Evolutionary conservation across 2,329 filamentous ascomycete species (phyloP).

Genomic region (Fusarium begoniae): DNA sequence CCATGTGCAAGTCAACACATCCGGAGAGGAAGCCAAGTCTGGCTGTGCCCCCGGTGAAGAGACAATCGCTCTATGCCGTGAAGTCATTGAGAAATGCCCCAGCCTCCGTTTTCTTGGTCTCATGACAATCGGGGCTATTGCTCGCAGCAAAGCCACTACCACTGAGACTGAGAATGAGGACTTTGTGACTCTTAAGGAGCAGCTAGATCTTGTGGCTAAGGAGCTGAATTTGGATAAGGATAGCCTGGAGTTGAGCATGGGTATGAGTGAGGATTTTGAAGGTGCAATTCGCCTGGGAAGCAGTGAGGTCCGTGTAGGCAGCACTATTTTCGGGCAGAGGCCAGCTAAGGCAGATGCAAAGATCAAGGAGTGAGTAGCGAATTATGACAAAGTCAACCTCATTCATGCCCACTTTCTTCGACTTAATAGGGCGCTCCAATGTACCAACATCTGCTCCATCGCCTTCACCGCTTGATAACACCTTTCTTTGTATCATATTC

Average conservation of each 20-base stretch:
- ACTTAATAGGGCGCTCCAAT: neutral
- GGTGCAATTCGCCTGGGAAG: slow-evolving; percentile 85
- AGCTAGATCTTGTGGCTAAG: slow-evolving; percentile 73
- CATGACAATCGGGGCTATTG: slow-evolving; percentile 98
- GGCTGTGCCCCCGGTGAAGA: slow-evolving; percentile 76
- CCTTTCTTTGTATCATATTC: neutral
- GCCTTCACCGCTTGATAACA: neutral
- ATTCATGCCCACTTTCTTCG: neutral
- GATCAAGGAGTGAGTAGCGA: slow-evolving; percentile 58
- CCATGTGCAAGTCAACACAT: slow-evolving; percentile 96
- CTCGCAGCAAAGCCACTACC: slow-evolving; percentile 77
- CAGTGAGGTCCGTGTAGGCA: slow-evolving; percentile 89
- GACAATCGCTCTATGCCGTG: slow-evolving; percentile 70
- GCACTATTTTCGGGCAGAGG: slow-evolving; percentile 89
- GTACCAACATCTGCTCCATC: neutral
- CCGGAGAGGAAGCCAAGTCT: slow-evolving; percentile 85
- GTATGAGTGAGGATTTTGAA: slow-evolving; percentile 97
- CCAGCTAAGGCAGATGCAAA: slow-evolving; percentile 83
- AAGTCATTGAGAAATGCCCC: slow-evolving; percentile 76
- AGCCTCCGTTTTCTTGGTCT: slow-evolving; percentile 80
- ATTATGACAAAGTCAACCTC: neutral
- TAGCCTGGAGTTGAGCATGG: slow-evolving; percentile 91
- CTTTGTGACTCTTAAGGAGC: slow-evolving; percentile 74
- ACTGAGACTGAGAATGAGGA: slow-evolving; percentile 90
- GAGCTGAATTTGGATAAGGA: slow-evolving; percentile 59